These are phyloP conservation scores for Cymbopogon citratus DNA, from an alignment of 176 grass and related monocot genomes.

Conservation along the genomic window DNA sequence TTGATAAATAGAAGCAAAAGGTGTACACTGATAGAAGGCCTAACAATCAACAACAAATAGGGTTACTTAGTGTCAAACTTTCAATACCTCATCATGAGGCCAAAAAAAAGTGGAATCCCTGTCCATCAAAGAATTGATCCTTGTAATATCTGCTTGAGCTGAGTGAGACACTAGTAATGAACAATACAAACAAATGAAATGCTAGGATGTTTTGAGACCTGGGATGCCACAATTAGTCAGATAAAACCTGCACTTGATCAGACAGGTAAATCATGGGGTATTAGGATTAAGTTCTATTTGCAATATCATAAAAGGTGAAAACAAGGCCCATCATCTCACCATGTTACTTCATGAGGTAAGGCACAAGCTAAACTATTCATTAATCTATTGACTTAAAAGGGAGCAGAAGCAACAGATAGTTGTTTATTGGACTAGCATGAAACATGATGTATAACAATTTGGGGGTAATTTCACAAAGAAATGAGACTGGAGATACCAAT, in stretches of 20 bases:
- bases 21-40: background rate
- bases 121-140: background rate
- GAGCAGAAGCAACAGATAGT: background rate
- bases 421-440: too few relatives aligned
- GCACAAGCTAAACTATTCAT: background rate
- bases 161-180: background rate
- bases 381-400: background rate
- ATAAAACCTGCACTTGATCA: background rate
- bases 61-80: background rate
- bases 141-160: background rate
- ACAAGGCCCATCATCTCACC: background rate
- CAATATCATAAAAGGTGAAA: background rate
- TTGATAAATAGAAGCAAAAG: background rate
- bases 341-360: background rate
- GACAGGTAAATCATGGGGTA: background rate
- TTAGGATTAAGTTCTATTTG: background rate
- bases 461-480: background rate
- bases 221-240: background rate
- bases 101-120: background rate
- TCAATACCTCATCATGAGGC: background rate
- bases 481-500: background rate
- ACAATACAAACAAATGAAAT: background rate
- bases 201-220: background rate
- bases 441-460: background rate
- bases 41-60: slow-evolving; percentile 16